Conservation (phyloP, 1,284 basidiomycete species). For the Sparassis latifolia region DNA sequence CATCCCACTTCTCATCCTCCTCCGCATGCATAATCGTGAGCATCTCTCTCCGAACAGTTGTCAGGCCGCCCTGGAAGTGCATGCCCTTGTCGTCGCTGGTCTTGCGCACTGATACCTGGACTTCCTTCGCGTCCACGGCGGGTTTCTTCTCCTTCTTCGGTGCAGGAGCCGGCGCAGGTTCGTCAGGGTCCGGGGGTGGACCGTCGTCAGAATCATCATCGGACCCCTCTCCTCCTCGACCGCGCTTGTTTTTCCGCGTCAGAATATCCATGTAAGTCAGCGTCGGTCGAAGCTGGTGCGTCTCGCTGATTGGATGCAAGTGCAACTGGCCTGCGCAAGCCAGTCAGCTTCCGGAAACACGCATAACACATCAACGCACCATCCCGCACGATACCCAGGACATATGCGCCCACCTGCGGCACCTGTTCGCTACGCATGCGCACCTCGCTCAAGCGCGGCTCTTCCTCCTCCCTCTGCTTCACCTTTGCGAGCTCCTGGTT, state of each 20-base stretch:
- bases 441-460: constrained; percentile 57
- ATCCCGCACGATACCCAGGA: constrained; percentile 67
- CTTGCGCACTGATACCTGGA: constrained; percentile 69
- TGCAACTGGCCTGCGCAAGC: constrained; percentile 57
- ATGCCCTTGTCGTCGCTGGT: constrained; percentile 49
- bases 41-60: constrained; percentile 57
- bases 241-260: constrained; percentile 52
- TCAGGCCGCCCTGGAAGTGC: constrained; percentile 30
- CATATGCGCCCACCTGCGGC: constrained; percentile 53
- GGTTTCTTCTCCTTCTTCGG: constrained; percentile 51
- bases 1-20: constrained; percentile 69
- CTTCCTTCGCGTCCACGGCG: constrained; percentile 55
- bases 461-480: constrained; percentile 40
- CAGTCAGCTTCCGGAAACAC: neutral
- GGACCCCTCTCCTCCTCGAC: constrained; percentile 38
- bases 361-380: constrained; percentile 35
- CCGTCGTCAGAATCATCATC: constrained; percentile 74
- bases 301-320: constrained; percentile 70
- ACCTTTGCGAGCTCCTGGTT: constrained; percentile 44
- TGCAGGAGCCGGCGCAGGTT: constrained; percentile 41
- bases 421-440: constrained; percentile 69
- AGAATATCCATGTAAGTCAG: constrained; percentile 71
- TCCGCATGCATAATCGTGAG: constrained; percentile 61
- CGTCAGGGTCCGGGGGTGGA: constrained; percentile 74
- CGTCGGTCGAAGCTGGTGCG: constrained; percentile 73